Evolutionary conservation across 2,329 filamentous ascomycete species (phyloP), one percentile per base, ranked within the genome.

Genomic region (Penicillium frequentans): DNA sequence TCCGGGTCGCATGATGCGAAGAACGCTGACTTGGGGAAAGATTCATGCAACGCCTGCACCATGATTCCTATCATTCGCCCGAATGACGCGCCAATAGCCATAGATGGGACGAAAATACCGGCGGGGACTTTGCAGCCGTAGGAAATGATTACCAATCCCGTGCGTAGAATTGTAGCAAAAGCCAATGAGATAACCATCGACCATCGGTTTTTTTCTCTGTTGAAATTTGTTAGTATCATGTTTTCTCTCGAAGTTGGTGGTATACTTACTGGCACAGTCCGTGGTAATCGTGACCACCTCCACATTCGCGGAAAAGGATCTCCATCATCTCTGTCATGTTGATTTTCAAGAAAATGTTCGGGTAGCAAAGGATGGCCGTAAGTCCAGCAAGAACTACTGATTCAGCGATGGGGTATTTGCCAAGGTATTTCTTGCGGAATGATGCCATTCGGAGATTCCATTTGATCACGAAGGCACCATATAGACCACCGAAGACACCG

Each of bases 261-360:
- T 21, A 31, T 42, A 35, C 48, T 72, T 77, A 84, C 73, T 97
- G 90, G 82, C 95, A 99, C 16, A 99, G 84, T 6, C 90, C 90
- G 61, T 96, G 86, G 65, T 96, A 97, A 70, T 93, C 91, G 71
- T 96, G 90, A 21, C 83, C 88, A 5, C 90, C 91, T 70, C 96
- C 91, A 66, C 95, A 99, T 71, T 99, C 95, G 14, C 90, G 83
- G 73, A 99, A 99, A 11, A 99, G 79, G 61, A 97, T 96, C 73
- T 98, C 93, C 95, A 99, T 98, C 79, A 92, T 96, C 78, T 98
- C 93, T 0, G 95, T 97, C 95, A 99, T 98, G 75, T 99, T 96
- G 67, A 98, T 97, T 54, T 91, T 84, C 55, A 99, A 73, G 64
- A 99, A 98, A 73, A 90, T 92, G 67, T 99, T 99, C 1, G 93